A percentile compares a stretch with the other conserved stretches of the same genome.
phyloP scores from a whole-genome alignment of 1,284 basidiomycete species.

The Sutorius eximius region DNA sequence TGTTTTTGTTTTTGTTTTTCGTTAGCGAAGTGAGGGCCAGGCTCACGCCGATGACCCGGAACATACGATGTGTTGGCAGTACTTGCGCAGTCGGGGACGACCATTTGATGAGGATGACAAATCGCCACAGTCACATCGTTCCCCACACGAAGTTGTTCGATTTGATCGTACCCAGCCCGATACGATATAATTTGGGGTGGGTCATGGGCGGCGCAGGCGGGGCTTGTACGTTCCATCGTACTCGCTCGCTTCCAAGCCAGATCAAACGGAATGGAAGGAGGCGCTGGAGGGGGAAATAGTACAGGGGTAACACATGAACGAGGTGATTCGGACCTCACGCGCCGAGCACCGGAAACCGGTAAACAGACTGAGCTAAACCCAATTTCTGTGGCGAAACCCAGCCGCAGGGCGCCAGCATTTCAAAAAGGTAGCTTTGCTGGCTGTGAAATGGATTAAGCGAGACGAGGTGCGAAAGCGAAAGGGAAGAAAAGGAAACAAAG shows the following conservation, averaged over 20 bases:
- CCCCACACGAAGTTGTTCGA: neutral
- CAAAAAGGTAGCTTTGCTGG: neutral
- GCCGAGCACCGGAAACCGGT: neutral
- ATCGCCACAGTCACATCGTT: neutral
- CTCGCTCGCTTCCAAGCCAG: neutral
- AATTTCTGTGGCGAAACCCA: neutral
- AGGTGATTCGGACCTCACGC: neutral
- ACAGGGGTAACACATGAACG: constrained; percentile 1
- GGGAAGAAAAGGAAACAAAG: neutral
- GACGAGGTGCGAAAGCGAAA: neutral
- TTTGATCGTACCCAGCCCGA: neutral
- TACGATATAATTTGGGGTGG: neutral
- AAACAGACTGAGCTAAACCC: constrained; percentile 3
- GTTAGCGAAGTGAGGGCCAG: constrained; percentile 20
- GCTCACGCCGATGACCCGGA: constrained; percentile 15
- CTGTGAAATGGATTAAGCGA: neutral
- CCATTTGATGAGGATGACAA: neutral
- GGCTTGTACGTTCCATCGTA: neutral
- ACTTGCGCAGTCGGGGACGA: neutral
- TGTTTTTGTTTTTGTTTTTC: neutral
- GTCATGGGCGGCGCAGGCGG: neutral
- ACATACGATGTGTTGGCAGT: constrained; percentile 1
- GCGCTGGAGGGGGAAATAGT: neutral
- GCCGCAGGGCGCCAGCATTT: neutral
- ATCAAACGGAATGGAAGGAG: constrained; percentile 10